Percentiles rank a stretch among this genome's conserved stretches.
phyloP scores from a whole-genome alignment of 164 flowering plant genomes.

The Dillenia turbinata region DNA sequence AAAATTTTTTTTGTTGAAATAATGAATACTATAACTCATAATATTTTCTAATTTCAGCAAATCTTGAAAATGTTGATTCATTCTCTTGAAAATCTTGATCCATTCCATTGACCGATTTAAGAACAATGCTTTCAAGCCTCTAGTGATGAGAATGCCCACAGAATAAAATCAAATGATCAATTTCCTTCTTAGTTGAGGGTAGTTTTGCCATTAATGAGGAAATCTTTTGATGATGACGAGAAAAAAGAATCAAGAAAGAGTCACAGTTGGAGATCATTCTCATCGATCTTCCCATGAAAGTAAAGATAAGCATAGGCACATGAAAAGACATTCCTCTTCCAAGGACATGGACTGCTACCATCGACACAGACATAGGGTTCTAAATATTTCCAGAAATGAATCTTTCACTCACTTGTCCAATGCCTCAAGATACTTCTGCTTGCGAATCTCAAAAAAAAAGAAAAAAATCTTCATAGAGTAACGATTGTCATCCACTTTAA shows the following conservation, averaged over 20 bases:
- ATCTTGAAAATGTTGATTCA: too few species aligned
- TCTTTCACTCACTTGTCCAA: constrained; percentile 58
- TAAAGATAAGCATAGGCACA: constrained; percentile 43
- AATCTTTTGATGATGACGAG: constrained; percentile 24
- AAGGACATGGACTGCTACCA: constrained; percentile 29
- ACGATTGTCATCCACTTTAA: constrained; percentile 74
- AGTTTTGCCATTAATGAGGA: too few species aligned
- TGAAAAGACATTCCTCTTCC: constrained; percentile 42
- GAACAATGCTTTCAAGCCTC: too few species aligned
- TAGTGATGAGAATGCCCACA: too few species aligned
- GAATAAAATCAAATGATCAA: too few species aligned
- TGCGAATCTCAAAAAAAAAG: constrained; percentile 79
- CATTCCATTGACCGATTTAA: too few species aligned
- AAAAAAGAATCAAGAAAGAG: constrained; percentile 45
- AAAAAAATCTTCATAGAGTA: constrained; percentile 91
- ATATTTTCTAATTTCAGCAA: too few species aligned
- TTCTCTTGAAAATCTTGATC: too few species aligned
- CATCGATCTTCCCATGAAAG: constrained; percentile 41
- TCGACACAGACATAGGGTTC: constrained; percentile 10
- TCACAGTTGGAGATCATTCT: constrained; percentile 46
- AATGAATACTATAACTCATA: too few species aligned
- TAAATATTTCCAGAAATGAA: not conserved
- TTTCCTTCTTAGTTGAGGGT: too few species aligned
- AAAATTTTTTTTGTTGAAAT: too few species aligned
- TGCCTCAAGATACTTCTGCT: constrained; percentile 94